Base-by-base conservation (phyloP, 2,329 filamentous ascomycete species). In the Hymenoscyphus fructigenus region DNA sequence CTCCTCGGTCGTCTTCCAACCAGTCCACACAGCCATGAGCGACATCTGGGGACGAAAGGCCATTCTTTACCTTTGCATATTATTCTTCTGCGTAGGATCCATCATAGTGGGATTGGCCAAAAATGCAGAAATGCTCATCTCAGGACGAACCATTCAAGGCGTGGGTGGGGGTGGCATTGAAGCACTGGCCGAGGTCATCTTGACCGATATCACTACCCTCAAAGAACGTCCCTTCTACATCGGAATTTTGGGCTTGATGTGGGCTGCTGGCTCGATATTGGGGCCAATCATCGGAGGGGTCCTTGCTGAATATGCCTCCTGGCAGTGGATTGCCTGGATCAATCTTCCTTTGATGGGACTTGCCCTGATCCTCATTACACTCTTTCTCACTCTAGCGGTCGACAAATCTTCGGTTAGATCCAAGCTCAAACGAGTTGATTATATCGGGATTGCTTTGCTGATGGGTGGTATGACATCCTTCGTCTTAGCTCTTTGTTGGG, bases 351-450 rank as follows among this genome's bases (percentile, higher is more conserved):
- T 64, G 15, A 44, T 28, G n/a, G 57, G 12, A 29, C 5, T 64
- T 56, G 26, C 32, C 28, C 15, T 64, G 15, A 14, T 60, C 9
- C 17, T 55, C n/a, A 34, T 60, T 6, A 29, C 34, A 26, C 28
- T 59, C 5, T 59, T 60, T 20, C 34, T 59, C 5, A 32, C 38
- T 12, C 36, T 63, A 2, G 38, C 29, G 3, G 15, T 29, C 12
- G 32, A 53, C 23, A 20, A 29, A 15, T 53, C 55, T n/a, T 38
- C 60, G 3, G 20, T 38, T 17, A 38, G n/a, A 9, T 57, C 36
- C 20, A 63, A 63, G 23, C 75, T 86, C 2, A 75, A 75, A 23
- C 79, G 81, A 4, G 80, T 90, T n/a, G 88, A 91, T 72, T 90
- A 41, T 6, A 28, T 59, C 20, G 57, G 57, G 7, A 59, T 59